Evolutionary conservation across 257 asterid species (phyloP).

Genomic region (Eustoma russellianum): DNA sequence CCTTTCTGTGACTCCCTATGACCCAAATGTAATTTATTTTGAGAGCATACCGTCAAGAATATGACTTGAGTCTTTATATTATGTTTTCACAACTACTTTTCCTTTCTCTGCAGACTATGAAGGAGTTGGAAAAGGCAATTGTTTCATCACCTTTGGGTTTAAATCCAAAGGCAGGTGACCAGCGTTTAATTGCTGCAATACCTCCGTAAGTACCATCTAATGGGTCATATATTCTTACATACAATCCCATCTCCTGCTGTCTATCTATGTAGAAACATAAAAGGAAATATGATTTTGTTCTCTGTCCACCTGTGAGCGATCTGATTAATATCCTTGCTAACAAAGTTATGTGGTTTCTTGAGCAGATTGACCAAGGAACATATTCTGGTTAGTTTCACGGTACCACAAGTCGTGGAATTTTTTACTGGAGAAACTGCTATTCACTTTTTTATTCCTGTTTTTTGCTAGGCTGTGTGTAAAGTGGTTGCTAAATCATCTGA

Average conservation of each 20-base stretch:
- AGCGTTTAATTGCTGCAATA: constrained; percentile 65
- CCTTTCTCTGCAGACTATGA: constrained; percentile 59
- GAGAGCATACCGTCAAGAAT: background rate
- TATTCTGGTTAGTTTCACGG: constrained; percentile 55
- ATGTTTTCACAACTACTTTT: background rate
- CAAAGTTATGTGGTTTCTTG: constrained; percentile 17
- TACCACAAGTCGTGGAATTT: constrained; percentile 11
- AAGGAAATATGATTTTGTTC: background rate
- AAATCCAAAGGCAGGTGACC: constrained; percentile 69
- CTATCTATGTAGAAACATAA: background rate
- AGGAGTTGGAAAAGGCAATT: constrained; percentile 89
- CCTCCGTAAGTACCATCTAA: constrained; percentile 96
- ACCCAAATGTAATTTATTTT: constrained; percentile 50
- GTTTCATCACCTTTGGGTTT: constrained; percentile 77
- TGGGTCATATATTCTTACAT: constrained; percentile 1
- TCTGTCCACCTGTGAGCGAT: background rate
- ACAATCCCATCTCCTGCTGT: background rate
- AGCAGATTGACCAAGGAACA: constrained; percentile 92
- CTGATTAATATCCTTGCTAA: constrained; percentile 8
- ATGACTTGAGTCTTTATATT: background rate
- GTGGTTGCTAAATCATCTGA: constrained; percentile 87
- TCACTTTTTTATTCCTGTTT: constrained; percentile 8
- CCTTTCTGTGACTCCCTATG: constrained; percentile 71
- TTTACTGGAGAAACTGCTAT: constrained; percentile 5
- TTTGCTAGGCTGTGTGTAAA: constrained; percentile 77